phyloP scores from a whole-genome alignment of 2,329 filamentous ascomycete species.

The Penicillium sp. region DNA sequence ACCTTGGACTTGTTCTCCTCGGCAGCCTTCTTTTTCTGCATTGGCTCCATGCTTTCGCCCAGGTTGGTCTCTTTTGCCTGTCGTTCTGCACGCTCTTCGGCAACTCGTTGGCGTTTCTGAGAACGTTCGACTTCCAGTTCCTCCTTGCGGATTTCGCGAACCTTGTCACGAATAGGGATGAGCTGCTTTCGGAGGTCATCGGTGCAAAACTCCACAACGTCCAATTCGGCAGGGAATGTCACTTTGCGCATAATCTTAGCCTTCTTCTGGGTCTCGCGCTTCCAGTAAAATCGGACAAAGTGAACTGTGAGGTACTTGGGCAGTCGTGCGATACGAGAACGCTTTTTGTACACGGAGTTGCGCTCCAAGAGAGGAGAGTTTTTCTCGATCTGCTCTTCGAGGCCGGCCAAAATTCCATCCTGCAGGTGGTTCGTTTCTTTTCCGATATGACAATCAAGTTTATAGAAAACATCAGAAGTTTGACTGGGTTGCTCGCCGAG shows the following conservation, averaged over 20 bases:
- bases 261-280: conserved; percentile 89
- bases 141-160: conserved; percentile 89
- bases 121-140: conserved; percentile 86
- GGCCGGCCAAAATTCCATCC: conserved; percentile 72
- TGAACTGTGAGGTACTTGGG: conserved; percentile 95
- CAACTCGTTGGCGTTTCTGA: conserved; percentile 79
- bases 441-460: conserved; percentile 93
- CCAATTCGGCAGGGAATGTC: conserved; percentile 85
- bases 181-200: conserved; percentile 75
- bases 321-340: conserved; percentile 75
- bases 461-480: conserved; percentile 69
- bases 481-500: conserved; percentile 61
- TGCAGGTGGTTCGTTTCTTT: conserved; percentile 76
- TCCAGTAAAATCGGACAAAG: conserved; percentile 98
- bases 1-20: conserved; percentile 44
- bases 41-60: conserved; percentile 30
- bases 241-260: conserved; percentile 99
- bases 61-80: conserved; percentile 33
- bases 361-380: conserved; percentile 66
- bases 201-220: conserved; percentile 89
- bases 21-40: conserved; percentile 43
- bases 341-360: conserved; percentile 79
- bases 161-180: conserved; percentile 88
- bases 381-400: conserved; percentile 89
- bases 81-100: conserved; percentile 49